Evolutionary conservation across 768 basidiomycete species (phyloP).

Genomic region (Multifurca ochricompacta): DNA sequence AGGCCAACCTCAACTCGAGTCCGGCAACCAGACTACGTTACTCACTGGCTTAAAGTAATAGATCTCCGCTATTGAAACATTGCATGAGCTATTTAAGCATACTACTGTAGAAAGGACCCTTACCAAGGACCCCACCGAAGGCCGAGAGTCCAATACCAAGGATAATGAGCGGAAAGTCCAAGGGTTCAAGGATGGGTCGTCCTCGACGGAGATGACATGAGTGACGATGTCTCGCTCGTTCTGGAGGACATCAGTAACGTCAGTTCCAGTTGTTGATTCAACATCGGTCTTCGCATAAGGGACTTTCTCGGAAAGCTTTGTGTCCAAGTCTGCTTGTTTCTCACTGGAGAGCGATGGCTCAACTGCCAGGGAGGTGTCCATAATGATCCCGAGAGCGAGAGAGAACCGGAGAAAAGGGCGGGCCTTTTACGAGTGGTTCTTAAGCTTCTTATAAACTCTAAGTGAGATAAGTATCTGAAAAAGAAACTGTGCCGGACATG

Average conservation of each 20-base stretch:
- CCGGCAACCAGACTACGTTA: background rate
- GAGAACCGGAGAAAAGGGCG: background rate
- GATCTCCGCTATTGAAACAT: conserved; percentile 37
- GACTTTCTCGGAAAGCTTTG: background rate
- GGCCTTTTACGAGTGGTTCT: background rate
- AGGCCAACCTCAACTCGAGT: background rate
- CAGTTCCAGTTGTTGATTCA: conserved; percentile 27
- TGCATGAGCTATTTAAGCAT: background rate
- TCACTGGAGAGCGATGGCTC: conserved; percentile 2
- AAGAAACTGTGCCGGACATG: background rate
- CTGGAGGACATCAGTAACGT: conserved; percentile 31
- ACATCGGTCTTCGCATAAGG: conserved; percentile 29
- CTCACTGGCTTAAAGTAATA: conserved; percentile 54
- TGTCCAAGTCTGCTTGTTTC: background rate
- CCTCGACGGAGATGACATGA: conserved; percentile 37
- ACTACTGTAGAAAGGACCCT: background rate
- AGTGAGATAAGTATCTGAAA: background rate
- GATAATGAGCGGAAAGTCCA: conserved; percentile 43
- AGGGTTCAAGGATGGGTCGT: conserved; percentile 39
- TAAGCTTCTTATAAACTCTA: background rate
- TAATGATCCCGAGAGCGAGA: background rate
- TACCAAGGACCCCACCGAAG: conserved; percentile 45
- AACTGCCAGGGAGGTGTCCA: background rate
- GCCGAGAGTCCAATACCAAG: conserved; percentile 40
- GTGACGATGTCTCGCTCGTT: conserved; percentile 42